A percentile compares a stretch with the other conserved stretches of the same genome.
phyloP scores from a whole-genome alignment of 805 yeast genomes.

The Grigorovia humatica region DNA sequence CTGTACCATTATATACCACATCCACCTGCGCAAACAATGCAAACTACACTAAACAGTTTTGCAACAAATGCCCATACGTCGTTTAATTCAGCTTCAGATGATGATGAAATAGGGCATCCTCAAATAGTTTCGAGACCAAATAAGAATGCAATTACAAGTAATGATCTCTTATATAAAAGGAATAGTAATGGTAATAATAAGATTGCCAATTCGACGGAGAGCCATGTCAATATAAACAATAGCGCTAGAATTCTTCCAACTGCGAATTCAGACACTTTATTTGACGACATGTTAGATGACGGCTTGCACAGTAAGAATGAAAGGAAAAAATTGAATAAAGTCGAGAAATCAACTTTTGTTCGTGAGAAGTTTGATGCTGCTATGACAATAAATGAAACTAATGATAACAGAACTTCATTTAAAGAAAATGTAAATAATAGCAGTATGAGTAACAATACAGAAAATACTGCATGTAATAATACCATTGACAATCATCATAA shows the following conservation, averaged over 20 bases:
- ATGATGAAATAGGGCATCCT: neutral
- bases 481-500: no score
- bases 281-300: neutral
- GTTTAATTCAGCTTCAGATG: neutral
- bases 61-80: neutral
- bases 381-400: no score
- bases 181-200: neutral
- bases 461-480: neutral
- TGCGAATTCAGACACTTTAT: neutral
- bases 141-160: neutral
- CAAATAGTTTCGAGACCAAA: neutral
- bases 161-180: neutral
- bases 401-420: no score
- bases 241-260: neutral
- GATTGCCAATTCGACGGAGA: neutral
- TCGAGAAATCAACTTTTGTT: conserved; percentile 1
- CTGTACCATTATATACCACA: conserved; percentile 11
- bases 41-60: neutral
- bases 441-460: neutral
- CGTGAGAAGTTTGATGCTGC: neutral
- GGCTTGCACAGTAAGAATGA: neutral
- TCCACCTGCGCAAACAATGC: neutral
- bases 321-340: neutral
- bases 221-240: no score
- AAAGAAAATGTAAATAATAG: no score